Percentiles rank a stretch among this genome's conserved stretches.
These are phyloP conservation scores for Pythium coloratum DNA, from an alignment of 352 stramenopile species.

Conservation along the genomic window DNA sequence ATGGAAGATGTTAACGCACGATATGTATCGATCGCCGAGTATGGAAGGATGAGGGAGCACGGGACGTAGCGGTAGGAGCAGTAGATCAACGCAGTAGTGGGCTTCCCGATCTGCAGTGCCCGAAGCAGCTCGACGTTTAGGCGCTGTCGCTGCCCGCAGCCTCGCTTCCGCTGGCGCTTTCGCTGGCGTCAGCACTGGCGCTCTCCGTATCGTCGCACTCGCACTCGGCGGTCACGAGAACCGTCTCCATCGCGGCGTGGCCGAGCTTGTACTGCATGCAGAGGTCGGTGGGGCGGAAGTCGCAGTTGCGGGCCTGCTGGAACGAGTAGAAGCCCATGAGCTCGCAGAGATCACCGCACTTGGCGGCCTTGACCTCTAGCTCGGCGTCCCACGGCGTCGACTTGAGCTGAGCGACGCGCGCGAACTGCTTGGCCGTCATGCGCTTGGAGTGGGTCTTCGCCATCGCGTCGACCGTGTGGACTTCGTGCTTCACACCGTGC, in stretches of 20 bases:
- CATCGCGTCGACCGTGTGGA: background rate
- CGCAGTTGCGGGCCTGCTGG: conserved; percentile 63
- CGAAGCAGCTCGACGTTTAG: background rate
- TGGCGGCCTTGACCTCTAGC: conserved; percentile 39
- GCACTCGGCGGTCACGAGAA: conserved; percentile 63
- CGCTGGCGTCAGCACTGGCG: conserved; percentile 2
- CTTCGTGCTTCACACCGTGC: background rate
- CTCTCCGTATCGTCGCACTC: conserved; percentile 26
- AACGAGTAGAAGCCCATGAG: conserved; percentile 60
- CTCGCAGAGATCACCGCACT: conserved; percentile 63
- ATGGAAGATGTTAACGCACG: background rate
- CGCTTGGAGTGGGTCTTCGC: background rate
- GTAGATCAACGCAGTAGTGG: background rate
- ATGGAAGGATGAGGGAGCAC: background rate
- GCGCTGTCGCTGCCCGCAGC: background rate
- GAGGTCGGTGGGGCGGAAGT: conserved; percentile 46
- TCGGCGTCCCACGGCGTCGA: conserved; percentile 67
- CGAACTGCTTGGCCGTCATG: conserved; percentile 23
- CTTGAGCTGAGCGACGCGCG: conserved; percentile 43
- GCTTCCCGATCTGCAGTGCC: background rate
- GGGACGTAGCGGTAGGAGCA: background rate
- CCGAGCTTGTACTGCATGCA: conserved; percentile 63
- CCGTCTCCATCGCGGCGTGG: conserved; percentile 42
- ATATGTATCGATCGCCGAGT: background rate
- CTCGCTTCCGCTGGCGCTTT: conserved; percentile 10